Conservation (phyloP, 177 flowering plant genomes). For the Vitis hybrid region DNA sequence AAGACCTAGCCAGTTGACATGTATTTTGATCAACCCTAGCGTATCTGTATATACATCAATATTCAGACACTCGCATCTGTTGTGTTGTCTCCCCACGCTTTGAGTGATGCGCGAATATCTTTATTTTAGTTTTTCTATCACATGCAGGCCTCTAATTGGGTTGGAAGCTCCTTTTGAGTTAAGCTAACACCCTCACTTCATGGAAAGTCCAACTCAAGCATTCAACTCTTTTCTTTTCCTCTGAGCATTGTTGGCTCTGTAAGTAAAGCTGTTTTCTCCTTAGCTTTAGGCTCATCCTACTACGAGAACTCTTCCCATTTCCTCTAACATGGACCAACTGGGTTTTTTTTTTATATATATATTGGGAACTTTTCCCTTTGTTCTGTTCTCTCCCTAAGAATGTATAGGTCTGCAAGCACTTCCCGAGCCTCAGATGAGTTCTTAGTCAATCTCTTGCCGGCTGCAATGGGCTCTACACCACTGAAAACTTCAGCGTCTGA, state of each 20-base stretch:
- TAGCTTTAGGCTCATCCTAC: background rate
- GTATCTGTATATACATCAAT: too few relatives aligned
- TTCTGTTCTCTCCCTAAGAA: constrained; percentile 10
- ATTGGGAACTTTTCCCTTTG: too few relatives aligned
- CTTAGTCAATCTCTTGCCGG: constrained; percentile 37
- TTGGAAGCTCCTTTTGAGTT: constrained; percentile 1
- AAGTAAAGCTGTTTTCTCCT: constrained; percentile 6
- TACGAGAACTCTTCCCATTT: background rate
- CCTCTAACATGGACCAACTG: background rate
- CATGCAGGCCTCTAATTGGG: constrained; percentile 9
- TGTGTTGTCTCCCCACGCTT: accelerated
- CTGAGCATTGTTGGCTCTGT: background rate
- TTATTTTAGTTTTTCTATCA: background rate
- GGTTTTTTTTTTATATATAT: too few relatives aligned
- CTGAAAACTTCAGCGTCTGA: constrained; percentile 18
- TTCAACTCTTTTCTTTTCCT: too few relatives aligned
- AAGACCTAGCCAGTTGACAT: too few relatives aligned
- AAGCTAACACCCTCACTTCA: background rate
- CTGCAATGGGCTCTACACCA: constrained; percentile 23
- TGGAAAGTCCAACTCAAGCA: too few relatives aligned
- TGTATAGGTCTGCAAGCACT: constrained; percentile 48
- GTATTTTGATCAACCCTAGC: too few relatives aligned
- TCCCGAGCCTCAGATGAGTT: constrained; percentile 48
- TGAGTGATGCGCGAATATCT: too few relatives aligned
- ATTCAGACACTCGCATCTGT: too few relatives aligned